Evolutionary conservation across 2,329 filamentous ascomycete genomes (phyloP).

Genomic region (Paraconiothyrium brasiliense): DNA sequence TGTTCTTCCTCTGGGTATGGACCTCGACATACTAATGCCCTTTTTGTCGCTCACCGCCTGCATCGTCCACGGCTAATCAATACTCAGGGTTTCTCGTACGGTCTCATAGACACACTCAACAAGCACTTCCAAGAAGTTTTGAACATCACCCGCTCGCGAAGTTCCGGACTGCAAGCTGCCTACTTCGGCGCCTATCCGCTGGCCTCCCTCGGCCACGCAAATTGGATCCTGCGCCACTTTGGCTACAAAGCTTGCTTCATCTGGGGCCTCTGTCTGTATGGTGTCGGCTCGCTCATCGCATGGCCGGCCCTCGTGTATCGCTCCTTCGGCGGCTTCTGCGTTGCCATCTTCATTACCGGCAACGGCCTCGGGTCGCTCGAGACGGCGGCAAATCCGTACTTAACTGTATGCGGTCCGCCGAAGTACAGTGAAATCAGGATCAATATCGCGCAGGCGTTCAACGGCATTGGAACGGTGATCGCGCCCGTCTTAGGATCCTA

Average conservation of each 20-base stretch:
- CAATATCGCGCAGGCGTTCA: slow-evolving; percentile 67
- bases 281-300: slow-evolving; percentile 65
- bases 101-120: slow-evolving; percentile 65
- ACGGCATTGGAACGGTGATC: slow-evolving; percentile 67
- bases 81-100: slow-evolving; percentile 62
- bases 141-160: slow-evolving; percentile 55
- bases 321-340: slow-evolving; percentile 69
- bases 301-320: slow-evolving; percentile 66
- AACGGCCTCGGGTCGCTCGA: slow-evolving; percentile 65
- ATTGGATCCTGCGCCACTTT: slow-evolving; percentile 60
- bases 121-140: slow-evolving; percentile 59
- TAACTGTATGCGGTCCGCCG: slow-evolving; percentile 66
- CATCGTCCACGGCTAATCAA: slow-evolving; percentile 8
- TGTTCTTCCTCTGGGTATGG: slow-evolving; percentile 71
- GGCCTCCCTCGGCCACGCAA: slow-evolving; percentile 58
- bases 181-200: slow-evolving; percentile 62
- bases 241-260: slow-evolving; percentile 60
- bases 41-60: background rate
- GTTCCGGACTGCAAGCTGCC: slow-evolving; percentile 59
- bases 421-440: slow-evolving; percentile 67
- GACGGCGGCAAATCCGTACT: slow-evolving; percentile 65
- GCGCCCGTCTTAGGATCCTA: slow-evolving; percentile 68
- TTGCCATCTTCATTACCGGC: slow-evolving; percentile 65
- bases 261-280: slow-evolving; percentile 64
- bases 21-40: background rate